A percentile compares a stretch with the other conserved stretches of the same genome.
These are phyloP conservation scores for Rhodotorula kratochvilovae DNA, from an alignment of 768 basidiomycete species.

Conservation along the genomic window DNA sequence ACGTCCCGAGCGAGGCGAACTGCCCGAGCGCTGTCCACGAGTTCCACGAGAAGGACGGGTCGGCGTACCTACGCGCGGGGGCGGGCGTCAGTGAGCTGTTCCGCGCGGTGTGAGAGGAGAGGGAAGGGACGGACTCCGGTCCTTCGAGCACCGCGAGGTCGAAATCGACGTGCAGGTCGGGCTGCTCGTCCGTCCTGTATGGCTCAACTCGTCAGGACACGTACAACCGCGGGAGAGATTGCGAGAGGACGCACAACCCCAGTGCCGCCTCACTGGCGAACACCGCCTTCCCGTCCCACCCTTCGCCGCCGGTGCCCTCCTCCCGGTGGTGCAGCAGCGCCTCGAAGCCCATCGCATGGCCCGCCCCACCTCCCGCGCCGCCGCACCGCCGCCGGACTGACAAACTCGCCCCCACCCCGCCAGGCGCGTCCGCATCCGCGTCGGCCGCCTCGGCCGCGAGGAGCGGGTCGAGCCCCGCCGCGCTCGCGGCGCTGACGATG, in stretches of 20 bases:
- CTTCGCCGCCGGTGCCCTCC: no score
- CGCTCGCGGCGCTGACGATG: background rate
- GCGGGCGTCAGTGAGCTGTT: background rate
- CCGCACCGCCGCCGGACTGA: background rate
- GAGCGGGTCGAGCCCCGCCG: background rate
- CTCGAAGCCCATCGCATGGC: no score
- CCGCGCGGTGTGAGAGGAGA: background rate
- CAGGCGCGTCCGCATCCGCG: no score
- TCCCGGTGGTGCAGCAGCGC: no score
- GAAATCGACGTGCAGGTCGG: background rate
- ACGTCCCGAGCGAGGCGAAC: conserved; percentile 1
- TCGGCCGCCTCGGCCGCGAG: background rate
- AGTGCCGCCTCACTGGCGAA: background rate
- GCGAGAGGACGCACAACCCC: background rate
- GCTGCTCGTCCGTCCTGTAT: no score
- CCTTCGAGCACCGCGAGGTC: conserved; percentile 7
- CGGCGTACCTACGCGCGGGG: background rate
- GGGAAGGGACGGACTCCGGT: conserved; percentile 3
- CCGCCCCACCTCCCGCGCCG: no score
- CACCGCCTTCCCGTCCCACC: no score
- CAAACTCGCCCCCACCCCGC: background rate
- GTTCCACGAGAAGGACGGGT: conserved; percentile 2
- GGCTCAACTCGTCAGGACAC: background rate
- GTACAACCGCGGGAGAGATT: background rate
- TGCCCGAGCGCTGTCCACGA: background rate